Evolutionary conservation across 768 basidiomycete genomes (phyloP).

Genomic region (Suillus luteus): DNA sequence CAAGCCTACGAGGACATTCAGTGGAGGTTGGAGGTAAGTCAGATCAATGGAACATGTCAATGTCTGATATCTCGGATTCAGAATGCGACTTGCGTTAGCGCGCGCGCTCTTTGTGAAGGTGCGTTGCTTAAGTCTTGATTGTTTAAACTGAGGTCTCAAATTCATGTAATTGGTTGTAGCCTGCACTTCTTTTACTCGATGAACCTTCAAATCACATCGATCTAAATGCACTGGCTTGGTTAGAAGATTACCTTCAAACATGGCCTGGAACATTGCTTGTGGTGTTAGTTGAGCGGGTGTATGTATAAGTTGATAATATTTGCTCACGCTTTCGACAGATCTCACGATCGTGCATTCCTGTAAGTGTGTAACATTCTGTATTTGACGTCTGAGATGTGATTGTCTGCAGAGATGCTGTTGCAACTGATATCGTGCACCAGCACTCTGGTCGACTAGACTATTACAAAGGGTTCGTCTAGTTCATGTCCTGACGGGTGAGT

Average conservation of each 20-base stretch:
- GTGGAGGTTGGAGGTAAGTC: conserved; percentile 89
- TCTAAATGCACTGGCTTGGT: conserved; percentile 95
- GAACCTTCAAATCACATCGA: conserved; percentile 98
- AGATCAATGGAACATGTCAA: neutral
- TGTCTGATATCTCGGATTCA: conserved; percentile 26
- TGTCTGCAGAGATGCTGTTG: conserved; percentile 77
- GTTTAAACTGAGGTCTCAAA: conserved; percentile 12
- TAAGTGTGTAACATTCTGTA: conserved; percentile 34
- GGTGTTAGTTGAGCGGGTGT: conserved; percentile 56
- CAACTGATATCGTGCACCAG: conserved; percentile 98
- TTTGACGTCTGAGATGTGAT: conserved; percentile 3
- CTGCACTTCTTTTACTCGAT: conserved; percentile 77
- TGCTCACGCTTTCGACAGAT: conserved; percentile 45
- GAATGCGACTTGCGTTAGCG: conserved; percentile 96
- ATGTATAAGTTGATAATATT: conserved; percentile 6
- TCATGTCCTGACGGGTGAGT: conserved; percentile 1
- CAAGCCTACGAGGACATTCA: conserved; percentile 81
- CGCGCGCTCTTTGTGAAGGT: conserved; percentile 96
- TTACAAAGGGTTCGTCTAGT: conserved; percentile 81
- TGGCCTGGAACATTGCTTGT: conserved; percentile 92
- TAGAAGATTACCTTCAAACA: conserved; percentile 95
- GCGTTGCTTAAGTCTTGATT: conserved; percentile 3
- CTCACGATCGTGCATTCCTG: conserved; percentile 97
- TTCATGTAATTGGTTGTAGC: conserved; percentile 39
- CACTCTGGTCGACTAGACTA: conserved; percentile 93